phyloP scores from a whole-genome alignment of 2,329 filamentous ascomycete genomes.

The Lasiodiplodia theobromae region DNA sequence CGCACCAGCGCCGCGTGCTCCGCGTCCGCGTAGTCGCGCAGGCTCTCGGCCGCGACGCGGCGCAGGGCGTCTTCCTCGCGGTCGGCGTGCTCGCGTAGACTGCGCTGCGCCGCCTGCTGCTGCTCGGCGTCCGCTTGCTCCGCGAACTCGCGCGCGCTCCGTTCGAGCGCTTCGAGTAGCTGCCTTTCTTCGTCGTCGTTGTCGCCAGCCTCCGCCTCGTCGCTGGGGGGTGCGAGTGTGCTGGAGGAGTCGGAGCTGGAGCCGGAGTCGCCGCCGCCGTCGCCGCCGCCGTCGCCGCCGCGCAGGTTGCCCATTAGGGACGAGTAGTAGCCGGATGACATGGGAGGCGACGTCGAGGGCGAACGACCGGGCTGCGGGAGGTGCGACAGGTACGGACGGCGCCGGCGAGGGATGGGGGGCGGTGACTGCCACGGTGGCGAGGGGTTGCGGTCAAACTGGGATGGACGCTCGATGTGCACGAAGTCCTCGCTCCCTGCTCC shows the following conservation, averaged over 20 bases:
- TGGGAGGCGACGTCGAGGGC: background rate
- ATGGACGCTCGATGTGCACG: background rate
- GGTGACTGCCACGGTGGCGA: background rate
- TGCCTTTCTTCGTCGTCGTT: background rate
- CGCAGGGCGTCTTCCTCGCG: background rate
- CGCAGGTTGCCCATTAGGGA: background rate
- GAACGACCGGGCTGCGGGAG: no score
- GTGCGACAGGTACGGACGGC: no score
- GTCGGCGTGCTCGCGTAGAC: background rate
- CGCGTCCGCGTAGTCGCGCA: background rate
- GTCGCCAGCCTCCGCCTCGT: no score
- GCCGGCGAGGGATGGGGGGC: background rate
- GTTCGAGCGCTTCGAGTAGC: background rate
- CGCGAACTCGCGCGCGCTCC: background rate
- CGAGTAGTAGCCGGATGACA: background rate
- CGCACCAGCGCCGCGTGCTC: constrained; percentile 1
- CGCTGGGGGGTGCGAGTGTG: background rate
- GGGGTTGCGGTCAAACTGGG: background rate
- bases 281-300: no score
- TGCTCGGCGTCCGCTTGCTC: background rate
- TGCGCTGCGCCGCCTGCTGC: background rate
- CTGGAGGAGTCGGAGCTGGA: background rate
- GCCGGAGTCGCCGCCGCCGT: no score
- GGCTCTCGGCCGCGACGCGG: background rate
- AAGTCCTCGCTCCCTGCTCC: background rate